Evolutionary conservation across 768 basidiomycete genomes (phyloP).

Genomic region (Lactarius deliciosus): DNA sequence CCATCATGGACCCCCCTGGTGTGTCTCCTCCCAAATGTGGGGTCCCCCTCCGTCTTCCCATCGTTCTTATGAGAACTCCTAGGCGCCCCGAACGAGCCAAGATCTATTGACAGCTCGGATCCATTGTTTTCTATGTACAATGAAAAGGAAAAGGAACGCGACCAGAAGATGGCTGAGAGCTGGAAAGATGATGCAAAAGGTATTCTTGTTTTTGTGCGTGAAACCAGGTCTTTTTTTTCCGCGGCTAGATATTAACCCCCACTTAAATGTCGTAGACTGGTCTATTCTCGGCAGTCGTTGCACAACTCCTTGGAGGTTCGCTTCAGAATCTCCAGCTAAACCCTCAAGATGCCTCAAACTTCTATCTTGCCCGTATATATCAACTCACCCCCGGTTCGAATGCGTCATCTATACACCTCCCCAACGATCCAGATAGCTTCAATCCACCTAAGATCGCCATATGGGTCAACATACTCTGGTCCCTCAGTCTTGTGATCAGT

Average conservation of each 20-base stretch:
- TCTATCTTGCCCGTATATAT: slow-evolving; percentile 10
- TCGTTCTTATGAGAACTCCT: not conserved
- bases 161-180: slow-evolving; percentile 5
- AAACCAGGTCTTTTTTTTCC: not conserved
- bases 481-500: not conserved
- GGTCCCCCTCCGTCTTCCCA: too few relatives aligned
- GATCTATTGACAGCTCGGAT: not conserved
- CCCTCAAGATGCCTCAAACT: not conserved
- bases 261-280: slow-evolving; percentile 5
- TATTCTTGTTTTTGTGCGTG: slow-evolving; percentile 8
- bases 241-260: too few relatives aligned
- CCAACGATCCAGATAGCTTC: not conserved
- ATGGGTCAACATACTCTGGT: not conserved
- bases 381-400: slow-evolving; percentile 3
- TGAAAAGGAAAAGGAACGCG: not conserved
- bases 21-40: not conserved
- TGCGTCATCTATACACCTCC: not conserved
- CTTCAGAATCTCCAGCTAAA: not conserved
- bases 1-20: not conserved
- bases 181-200: slow-evolving; percentile 12
- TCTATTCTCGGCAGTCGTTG: slow-evolving; percentile 5
- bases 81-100: not conserved
- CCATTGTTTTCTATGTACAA: not conserved
- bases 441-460: not conserved
- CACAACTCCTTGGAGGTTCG: not conserved